Conservation (phyloP, 1,139 yeast genomes). For the Kurtzmaniella quercitrusa region DNA sequence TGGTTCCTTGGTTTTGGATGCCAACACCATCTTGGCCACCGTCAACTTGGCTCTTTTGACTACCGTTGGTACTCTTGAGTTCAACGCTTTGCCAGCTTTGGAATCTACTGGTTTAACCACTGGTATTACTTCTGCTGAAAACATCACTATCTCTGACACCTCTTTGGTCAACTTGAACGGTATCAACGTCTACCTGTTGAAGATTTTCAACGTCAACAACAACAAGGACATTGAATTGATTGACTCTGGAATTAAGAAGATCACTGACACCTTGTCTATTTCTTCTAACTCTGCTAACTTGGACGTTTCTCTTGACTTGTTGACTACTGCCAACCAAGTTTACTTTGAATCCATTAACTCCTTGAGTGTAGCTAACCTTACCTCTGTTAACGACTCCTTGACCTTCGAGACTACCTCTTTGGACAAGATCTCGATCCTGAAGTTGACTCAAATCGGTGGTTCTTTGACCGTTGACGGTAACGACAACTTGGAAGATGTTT, state of each 20-base stretch:
- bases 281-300: conserved; percentile 80
- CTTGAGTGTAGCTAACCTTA: conserved; percentile 64
- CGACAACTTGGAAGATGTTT: conserved; percentile 62
- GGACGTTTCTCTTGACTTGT: conserved; percentile 61
- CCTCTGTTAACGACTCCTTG: conserved; percentile 71
- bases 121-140: conserved; percentile 72
- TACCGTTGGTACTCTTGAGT: conserved; percentile 74
- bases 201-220: conserved; percentile 85
- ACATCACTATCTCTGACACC: conserved; percentile 81
- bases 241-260: conserved; percentile 69
- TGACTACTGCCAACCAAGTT: conserved; percentile 81
- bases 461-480: conserved; percentile 75
- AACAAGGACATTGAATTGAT: conserved; percentile 60
- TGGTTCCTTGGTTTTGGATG: conserved; percentile 59
- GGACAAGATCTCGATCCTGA: conserved; percentile 51
- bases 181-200: conserved; percentile 68
- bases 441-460: conserved; percentile 66
- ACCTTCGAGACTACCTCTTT: conserved; percentile 68
- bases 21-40: conserved; percentile 62
- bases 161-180: conserved; percentile 75
- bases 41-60: conserved; percentile 76
- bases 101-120: conserved; percentile 62
- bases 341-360: conserved; percentile 76
- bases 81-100: conserved; percentile 84
- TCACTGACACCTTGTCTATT: conserved; percentile 69